Evolutionary conservation across 345 rosid genomes (phyloP).

Genomic region (Bruguiera parviflora): DNA sequence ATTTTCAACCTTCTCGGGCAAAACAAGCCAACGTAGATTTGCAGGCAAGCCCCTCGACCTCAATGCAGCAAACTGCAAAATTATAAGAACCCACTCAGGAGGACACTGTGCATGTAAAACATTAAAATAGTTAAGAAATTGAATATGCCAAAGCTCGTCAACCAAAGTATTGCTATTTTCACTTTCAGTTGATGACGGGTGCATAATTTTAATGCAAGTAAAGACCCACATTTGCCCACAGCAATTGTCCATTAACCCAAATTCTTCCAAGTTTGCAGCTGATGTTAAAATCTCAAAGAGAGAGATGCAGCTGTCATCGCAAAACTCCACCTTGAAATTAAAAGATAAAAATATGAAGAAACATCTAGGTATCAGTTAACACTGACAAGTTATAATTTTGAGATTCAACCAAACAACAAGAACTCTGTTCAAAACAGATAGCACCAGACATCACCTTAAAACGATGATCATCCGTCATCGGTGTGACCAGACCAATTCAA

Average conservation of each 20-base stretch:
- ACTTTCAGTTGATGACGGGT: neutral
- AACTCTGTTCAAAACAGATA: slow-evolving; percentile 15
- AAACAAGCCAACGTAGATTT: slow-evolving; percentile 21
- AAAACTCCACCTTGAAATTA: neutral
- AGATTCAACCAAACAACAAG: slow-evolving; percentile 1
- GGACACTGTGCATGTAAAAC: neutral
- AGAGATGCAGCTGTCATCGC: neutral
- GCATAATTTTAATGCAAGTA: neutral
- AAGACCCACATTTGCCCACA: slow-evolving; percentile 1
- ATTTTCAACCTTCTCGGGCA: slow-evolving; percentile 5
- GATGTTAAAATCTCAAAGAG: neutral
- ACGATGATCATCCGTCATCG: slow-evolving; percentile 9
- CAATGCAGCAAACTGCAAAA: slow-evolving; percentile 9
- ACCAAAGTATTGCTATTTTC: neutral
- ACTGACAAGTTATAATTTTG: slow-evolving; percentile 7
- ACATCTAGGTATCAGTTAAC: neutral
- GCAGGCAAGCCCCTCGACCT: slow-evolving; percentile 17
- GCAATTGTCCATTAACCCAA: neutral
- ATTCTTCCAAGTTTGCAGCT: neutral
- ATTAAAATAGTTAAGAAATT: neutral
- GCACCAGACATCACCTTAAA: slow-evolving; percentile 1
- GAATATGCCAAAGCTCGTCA: neutral
- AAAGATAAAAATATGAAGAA: neutral
- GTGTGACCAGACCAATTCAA: slow-evolving; percentile 16
- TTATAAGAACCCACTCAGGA: slow-evolving; percentile 2